Base-by-base conservation (phyloP, 208 protist species). In the Histomonas meleagridis region DNA sequence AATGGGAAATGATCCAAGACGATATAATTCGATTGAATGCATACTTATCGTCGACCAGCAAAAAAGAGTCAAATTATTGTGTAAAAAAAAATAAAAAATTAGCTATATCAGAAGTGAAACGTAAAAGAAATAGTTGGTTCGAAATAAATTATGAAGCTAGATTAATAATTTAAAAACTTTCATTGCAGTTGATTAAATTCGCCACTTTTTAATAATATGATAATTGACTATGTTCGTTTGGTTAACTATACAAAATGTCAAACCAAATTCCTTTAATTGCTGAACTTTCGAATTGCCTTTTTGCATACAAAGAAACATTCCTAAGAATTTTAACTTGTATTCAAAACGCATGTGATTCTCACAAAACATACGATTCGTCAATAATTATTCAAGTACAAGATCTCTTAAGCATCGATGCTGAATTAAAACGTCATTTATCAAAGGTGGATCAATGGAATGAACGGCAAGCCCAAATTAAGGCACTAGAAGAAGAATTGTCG, bases 261-360 rank as follows among this genome's bases (percentile, higher is more conserved):
- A 81, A 81, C 18, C 70, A 81, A 51, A 81, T 81, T 35, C 70
- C 70, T 32, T 35, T 81, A 2, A 35, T 38, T 21, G 70, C 70
- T 9, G 70, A 81, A 81, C n/a, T 81, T 12, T 81, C 43, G n/a
- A 81, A 81, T 81, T 81, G 70, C 21, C 70, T 81, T 81, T 51
- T 43, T 12, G 70, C 70, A 51, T 81, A 81, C 18, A 81, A 32
- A 51, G 70, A 81, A 51, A 46, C 70, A n/a, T 51, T 81, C 32
- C 40, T 53, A 51, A 81, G 70, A 81, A 81, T 81, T 51, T n/a
- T 81, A 1, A 32, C 48, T 14, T 81, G 70, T 23, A 81, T 81
- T 51, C 16, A 38, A 3, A 32, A 51, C n/a, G 70, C 70, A 48
- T 51, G 70, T 43, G 70, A 81, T 51, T 32, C 38, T 81, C 70